These are phyloP conservation scores for Tuber indicum DNA, from an alignment of 495 filamentous ascomycete genomes.

Conservation along the genomic window DNA sequence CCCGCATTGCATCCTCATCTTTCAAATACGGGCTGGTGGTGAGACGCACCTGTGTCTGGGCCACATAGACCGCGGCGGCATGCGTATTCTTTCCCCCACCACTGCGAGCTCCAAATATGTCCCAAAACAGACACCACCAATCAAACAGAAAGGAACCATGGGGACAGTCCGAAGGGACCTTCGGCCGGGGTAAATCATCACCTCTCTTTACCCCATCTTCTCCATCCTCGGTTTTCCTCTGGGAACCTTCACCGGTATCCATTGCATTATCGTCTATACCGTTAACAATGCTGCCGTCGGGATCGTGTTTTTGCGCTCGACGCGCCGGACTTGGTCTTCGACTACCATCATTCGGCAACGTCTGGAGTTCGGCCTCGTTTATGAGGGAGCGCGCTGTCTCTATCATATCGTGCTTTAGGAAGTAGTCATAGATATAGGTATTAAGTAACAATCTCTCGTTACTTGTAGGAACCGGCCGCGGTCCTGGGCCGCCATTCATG, in stretches of 20 bases:
- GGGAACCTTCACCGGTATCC: conserved; percentile 55
- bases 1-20: background rate
- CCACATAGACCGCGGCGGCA: conserved; percentile 52
- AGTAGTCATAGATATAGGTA: conserved; percentile 97
- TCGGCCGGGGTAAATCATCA: conserved; percentile 70
- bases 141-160: conserved; percentile 80
- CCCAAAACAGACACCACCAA: conserved; percentile 97
- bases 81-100: conserved; percentile 14
- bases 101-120: conserved; percentile 70
- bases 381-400: conserved; percentile 70
- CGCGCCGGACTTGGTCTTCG: conserved; percentile 38
- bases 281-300: conserved; percentile 58
- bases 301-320: conserved; percentile 49
- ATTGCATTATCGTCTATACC: conserved; percentile 72
- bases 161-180: conserved; percentile 54
- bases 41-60: conserved; percentile 68
- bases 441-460: conserved; percentile 54
- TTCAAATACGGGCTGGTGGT: background rate
- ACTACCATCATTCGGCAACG: conserved; percentile 21
- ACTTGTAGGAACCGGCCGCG: conserved; percentile 21
- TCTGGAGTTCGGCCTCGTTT: conserved; percentile 30
- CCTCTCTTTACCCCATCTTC: conserved; percentile 47
- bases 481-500: conserved; percentile 43
- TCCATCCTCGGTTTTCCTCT: conserved; percentile 39
- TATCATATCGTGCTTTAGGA: conserved; percentile 72